Evolutionary conservation across 257 asterid genomes (phyloP).

Genomic region (Solanum pimpinellifolium): DNA sequence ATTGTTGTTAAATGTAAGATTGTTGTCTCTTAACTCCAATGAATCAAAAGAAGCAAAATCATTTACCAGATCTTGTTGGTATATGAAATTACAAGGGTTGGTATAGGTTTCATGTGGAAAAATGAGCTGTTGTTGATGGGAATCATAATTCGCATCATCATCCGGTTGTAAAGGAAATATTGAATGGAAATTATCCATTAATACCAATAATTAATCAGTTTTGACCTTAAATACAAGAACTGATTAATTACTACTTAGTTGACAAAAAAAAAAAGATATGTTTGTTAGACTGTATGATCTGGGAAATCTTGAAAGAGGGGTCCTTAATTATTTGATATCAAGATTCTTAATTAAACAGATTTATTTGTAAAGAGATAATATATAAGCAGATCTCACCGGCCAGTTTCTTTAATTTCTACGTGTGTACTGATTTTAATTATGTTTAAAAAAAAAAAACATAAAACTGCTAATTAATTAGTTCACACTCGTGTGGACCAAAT

Average conservation of each 20-base stretch:
- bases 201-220: background rate
- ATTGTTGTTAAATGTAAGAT: background rate
- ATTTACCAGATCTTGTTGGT: background rate
- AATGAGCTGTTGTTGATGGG: background rate
- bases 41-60: background rate
- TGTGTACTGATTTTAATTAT: background rate
- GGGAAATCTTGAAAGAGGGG: background rate
- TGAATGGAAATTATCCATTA: constrained; percentile 3
- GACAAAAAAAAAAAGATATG: background rate
- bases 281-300: background rate
- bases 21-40: background rate
- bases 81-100: background rate
- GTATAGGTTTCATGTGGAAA: background rate
- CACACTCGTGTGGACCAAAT: background rate
- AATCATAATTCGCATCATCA: background rate
- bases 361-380: background rate
- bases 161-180: background rate
- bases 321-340: background rate
- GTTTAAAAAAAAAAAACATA: background rate
- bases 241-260: background rate
- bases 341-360: background rate
- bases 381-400: background rate
- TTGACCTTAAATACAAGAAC: background rate
- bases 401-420: background rate
- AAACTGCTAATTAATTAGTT: background rate